Base-by-base conservation (phyloP, 306 rosid genomes). In the Pyrus communis region DNA sequence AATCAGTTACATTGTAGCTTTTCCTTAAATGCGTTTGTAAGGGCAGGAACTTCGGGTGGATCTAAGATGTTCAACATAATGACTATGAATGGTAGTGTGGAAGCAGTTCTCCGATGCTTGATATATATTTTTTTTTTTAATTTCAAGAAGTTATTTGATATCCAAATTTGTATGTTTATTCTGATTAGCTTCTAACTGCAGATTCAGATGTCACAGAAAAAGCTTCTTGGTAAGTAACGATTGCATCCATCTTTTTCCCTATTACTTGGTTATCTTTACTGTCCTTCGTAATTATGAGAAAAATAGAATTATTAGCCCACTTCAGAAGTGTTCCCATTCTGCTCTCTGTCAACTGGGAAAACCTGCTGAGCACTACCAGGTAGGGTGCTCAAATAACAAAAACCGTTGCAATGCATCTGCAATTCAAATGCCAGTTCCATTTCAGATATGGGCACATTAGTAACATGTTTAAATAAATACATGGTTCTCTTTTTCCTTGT, bases 161-260 rank as follows among this genome's bases (percentile, higher is more conserved):
- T 60, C n/a, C 35, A 23, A 27, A 17, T 27, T 5, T 58, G 18
- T 13, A 60, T 12, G 35, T 27, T 60, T 23, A 66, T 82, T 51
- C 30, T 71, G 73, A 81, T 54, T 73, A 43, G 22, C 69, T 71
- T 71, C 14, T 68, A 62, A 72, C 25, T 81, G 77, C 79, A 79
- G 82, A 71, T 81, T 71, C 83, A 62, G 78, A 80, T 57, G 82
- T 81, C 78, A 78, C 76, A 64, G 52, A 76, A 65, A 70, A 79
- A 77, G 79, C 70, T 63, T 82, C 86, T 72, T 76, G 75, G 95
- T 88, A 82, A 86, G 97, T 79, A 67, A 80, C 69, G 70, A 28
- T 80, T 30, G 80, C 58, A 31, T 58, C 75, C 59, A 21, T 71
- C 54, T 59, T 78, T 74, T 60, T 59, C 75, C 59, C 65, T 67